phyloP scores from a whole-genome alignment of 345 rosid genomes.

The Gynandropsis gynandra region DNA sequence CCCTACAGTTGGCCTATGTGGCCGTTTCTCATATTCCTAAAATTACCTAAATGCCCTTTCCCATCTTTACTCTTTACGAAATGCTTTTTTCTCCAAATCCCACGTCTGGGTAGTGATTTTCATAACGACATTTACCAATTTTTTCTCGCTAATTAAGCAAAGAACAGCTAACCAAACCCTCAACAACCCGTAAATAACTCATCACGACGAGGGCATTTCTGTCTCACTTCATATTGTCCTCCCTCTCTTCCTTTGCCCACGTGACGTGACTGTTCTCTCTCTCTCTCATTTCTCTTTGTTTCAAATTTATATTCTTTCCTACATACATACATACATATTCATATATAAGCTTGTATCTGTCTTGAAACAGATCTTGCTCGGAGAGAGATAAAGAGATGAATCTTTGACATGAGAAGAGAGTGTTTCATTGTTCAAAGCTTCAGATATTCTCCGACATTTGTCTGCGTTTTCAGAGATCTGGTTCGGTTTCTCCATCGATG shows the following conservation, averaged over 20 bases:
- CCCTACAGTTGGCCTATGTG: constrained; percentile 45
- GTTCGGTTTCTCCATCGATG: background rate
- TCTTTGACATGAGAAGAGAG: constrained; percentile 25
- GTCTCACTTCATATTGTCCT: background rate
- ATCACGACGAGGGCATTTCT: constrained; percentile 16
- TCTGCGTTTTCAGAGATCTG: constrained; percentile 4
- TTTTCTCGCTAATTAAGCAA: constrained; percentile 15
- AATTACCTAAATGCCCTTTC: background rate
- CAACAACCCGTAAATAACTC: constrained; percentile 11
- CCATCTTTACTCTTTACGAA: background rate
- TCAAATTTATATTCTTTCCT: too few relatives aligned
- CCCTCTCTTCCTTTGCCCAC: constrained; percentile 20
- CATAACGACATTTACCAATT: constrained; percentile 26
- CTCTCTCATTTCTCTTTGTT: constrained; percentile 10
- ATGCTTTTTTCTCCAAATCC: background rate
- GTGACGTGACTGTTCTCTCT: constrained; percentile 24
- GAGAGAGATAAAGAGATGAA: constrained; percentile 21
- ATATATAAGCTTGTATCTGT: constrained; percentile 14
- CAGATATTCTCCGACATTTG: background rate
- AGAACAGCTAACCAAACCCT: constrained; percentile 18
- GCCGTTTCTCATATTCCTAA: background rate
- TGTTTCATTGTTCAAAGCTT: constrained; percentile 22
- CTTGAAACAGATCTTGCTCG: constrained; percentile 5
- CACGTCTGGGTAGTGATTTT: background rate
- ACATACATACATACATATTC: background rate